Percentiles rank a stretch among this genome's conserved stretches.
Evolutionary conservation across 805 yeast species (phyloP).

Genomic region (Wickerhamiella qilinensis): DNA sequence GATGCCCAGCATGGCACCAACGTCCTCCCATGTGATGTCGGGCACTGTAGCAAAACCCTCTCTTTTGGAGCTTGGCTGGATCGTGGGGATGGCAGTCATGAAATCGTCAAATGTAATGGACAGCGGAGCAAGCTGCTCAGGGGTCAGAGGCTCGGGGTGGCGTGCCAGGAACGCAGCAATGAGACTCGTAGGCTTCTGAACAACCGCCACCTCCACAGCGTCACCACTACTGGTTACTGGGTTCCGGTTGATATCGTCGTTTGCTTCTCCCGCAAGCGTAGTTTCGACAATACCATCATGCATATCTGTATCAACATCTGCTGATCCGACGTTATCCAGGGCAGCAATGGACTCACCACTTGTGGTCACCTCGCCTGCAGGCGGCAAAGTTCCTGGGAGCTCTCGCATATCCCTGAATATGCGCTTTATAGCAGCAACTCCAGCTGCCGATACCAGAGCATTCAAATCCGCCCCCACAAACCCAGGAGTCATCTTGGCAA

Average conservation of each 20-base stretch:
- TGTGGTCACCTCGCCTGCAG: background rate
- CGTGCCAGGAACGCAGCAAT: constrained; percentile 35
- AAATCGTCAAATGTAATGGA: constrained; percentile 71
- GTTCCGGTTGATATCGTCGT: background rate
- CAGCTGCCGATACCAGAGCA: constrained; percentile 89
- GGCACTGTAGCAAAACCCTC: constrained; percentile 99
- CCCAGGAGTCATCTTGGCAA: constrained; percentile 92
- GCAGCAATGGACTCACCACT: background rate
- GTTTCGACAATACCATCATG: background rate
- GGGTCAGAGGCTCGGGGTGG: constrained; percentile 68
- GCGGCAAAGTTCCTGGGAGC: background rate
- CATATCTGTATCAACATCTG: background rate
- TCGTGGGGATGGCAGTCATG: constrained; percentile 68
- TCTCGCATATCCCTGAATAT: constrained; percentile 53
- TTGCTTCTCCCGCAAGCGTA: background rate
- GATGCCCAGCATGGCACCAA: constrained; percentile 71
- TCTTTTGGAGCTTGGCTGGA: constrained; percentile 94
- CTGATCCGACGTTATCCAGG: constrained; percentile 11
- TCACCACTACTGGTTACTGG: background rate
- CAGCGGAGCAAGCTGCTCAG: constrained; percentile 59
- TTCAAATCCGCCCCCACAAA: constrained; percentile 95
- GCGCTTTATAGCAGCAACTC: constrained; percentile 82
- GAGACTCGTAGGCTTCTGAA: background rate
- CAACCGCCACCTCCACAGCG: background rate
- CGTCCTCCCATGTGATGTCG: constrained; percentile 89